Conservation (phyloP, 1,284 basidiomycete species). For the Volvariella surrecta region DNA sequence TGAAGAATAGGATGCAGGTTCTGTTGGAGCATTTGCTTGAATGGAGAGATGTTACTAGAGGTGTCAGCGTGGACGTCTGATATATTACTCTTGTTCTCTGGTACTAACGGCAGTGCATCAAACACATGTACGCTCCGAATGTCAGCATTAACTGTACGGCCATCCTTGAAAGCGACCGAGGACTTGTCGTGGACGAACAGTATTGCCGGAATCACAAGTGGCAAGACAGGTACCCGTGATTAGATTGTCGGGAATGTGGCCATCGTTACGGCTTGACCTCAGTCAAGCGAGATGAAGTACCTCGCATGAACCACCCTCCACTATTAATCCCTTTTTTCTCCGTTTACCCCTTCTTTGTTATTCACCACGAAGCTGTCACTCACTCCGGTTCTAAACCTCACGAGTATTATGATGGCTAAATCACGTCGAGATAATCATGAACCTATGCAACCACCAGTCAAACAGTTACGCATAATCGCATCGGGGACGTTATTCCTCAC, state of each 20-base stretch:
- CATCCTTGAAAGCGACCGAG: too few species aligned
- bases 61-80: too few species aligned
- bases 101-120: too few species aligned
- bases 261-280: conserved; percentile 7
- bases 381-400: conserved; percentile 1
- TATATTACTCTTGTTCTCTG: too few species aligned
- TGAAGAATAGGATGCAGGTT: too few species aligned
- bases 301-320: neutral
- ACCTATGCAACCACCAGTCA: conserved; percentile 17
- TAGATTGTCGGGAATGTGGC: neutral
- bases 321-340: neutral
- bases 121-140: too few species aligned
- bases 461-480: conserved; percentile 61
- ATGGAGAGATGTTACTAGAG: too few species aligned
- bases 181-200: too few species aligned
- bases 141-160: too few species aligned
- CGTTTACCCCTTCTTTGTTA: neutral
- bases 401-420: conserved; percentile 25
- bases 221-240: neutral
- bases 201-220: neutral
- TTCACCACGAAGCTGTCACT: neutral
- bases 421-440: conserved; percentile 35
- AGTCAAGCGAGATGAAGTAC: neutral
- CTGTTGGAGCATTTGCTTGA: too few species aligned
- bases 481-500: conserved; percentile 73